These are phyloP conservation scores for Saturnispora kantuleensis DNA, from an alignment of 805 yeast genomes.

Conservation along the genomic window DNA sequence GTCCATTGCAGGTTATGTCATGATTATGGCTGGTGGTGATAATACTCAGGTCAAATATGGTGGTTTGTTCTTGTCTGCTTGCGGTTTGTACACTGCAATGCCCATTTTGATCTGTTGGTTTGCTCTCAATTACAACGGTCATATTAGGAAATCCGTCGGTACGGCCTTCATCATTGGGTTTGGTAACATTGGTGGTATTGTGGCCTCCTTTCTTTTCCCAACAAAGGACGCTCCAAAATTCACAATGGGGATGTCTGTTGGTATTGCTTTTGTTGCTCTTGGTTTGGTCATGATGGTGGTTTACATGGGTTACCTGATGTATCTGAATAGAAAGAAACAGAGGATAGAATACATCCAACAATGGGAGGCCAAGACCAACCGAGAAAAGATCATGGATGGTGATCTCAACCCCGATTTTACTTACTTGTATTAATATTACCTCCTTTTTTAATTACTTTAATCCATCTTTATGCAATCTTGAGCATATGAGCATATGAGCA, in stretches of 20 bases:
- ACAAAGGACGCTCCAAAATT: conserved; percentile 50
- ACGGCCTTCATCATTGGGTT: conserved; percentile 53
- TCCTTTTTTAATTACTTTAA: not conserved
- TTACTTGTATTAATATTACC: conserved; percentile 31
- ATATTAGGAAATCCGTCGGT: conserved; percentile 42
- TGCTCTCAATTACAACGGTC: conserved; percentile 53
- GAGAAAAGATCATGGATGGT: conserved; percentile 26
- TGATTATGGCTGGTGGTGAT: conserved; percentile 36
- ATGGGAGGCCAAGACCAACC: conserved; percentile 22
- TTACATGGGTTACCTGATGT: conserved; percentile 25
- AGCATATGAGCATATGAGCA: no score
- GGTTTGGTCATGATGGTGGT: conserved; percentile 30
- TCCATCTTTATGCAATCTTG: not conserved
- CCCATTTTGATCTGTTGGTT: conserved; percentile 64
- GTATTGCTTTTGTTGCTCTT: conserved; percentile 37
- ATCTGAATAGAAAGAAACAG: conserved; percentile 30
- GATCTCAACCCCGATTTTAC: conserved; percentile 35
- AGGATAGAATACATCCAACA: conserved; percentile 20
- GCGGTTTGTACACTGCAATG: conserved; percentile 56
- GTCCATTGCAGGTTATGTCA: conserved; percentile 45
- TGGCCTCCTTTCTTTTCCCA: conserved; percentile 49
- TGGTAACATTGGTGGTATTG: conserved; percentile 66
- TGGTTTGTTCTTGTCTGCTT: conserved; percentile 51
- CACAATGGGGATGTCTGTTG: conserved; percentile 42
- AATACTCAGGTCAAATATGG: conserved; percentile 39